Conservation (phyloP, 768 basidiomycete species). For the Leccinum variicolor region DNA sequence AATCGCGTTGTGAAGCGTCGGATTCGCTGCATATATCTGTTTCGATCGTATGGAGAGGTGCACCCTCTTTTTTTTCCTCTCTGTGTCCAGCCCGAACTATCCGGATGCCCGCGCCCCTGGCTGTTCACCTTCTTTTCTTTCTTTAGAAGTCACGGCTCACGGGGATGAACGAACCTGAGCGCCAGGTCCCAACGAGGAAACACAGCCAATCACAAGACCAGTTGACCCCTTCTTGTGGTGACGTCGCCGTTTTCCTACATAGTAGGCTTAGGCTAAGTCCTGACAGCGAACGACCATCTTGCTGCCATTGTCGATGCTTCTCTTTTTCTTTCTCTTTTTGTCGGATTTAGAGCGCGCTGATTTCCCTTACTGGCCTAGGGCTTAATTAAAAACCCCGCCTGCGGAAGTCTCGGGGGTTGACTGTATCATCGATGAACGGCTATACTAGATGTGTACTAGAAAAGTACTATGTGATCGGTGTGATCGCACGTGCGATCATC, state of each 20-base stretch:
- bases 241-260: neutral
- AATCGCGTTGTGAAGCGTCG: neutral
- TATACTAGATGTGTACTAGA: neutral
- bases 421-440: neutral
- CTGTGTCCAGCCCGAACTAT: neutral
- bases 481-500: neutral
- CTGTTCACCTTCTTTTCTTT: neutral
- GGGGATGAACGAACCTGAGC: neutral
- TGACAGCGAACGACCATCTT: neutral
- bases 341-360: neutral
- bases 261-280: neutral
- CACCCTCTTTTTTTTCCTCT: neutral
- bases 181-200: neutral
- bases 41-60: neutral
- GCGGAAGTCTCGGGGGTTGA: neutral
- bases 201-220: neutral
- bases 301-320: neutral
- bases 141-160: neutral
- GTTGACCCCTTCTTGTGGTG: neutral
- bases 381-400: neutral
- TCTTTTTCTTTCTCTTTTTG: neutral
- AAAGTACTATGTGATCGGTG: neutral
- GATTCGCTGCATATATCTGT: neutral
- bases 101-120: neutral
- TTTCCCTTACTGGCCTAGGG: neutral